Conservation (phyloP, 805 yeast genomes). For the Metschnikowia santaceciliae region DNA sequence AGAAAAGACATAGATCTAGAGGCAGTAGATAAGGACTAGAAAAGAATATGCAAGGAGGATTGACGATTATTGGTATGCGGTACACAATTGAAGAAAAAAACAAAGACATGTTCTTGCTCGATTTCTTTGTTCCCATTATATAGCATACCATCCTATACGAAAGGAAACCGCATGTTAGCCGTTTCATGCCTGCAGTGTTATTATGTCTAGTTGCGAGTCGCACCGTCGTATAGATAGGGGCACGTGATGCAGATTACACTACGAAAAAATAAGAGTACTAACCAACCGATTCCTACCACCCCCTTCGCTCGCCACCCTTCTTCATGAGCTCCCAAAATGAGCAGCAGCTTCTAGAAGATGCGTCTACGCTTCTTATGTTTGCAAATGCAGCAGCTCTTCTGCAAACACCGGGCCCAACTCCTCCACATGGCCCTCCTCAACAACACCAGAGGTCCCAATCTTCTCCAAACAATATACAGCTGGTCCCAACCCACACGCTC, state of each 20-base stretch:
- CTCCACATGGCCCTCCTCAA: not conserved
- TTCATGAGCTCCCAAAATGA: slow-evolving; percentile 23
- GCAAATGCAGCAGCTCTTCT: slow-evolving; percentile 52
- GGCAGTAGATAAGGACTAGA: too few relatives aligned
- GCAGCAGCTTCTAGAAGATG: slow-evolving; percentile 51
- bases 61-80: too few relatives aligned
- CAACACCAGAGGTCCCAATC: not conserved
- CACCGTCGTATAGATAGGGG: slow-evolving; percentile 4
- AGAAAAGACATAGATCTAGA: too few relatives aligned
- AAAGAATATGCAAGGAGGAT: too few relatives aligned
- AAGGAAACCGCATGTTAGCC: not conserved
- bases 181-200: not conserved
- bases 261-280: not conserved
- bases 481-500: not conserved
- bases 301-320: not conserved
- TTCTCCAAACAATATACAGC: not conserved
- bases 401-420: slow-evolving; percentile 18
- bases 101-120: too few relatives aligned
- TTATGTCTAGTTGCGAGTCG: not conserved
- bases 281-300: not conserved
- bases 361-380: slow-evolving; percentile 58
- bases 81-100: too few relatives aligned
- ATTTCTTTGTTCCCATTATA: too few relatives aligned
- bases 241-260: not conserved
- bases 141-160: not conserved